These are phyloP conservation scores for Calocera viscosa DNA, from an alignment of 768 basidiomycete genomes.

Conservation along the genomic window DNA sequence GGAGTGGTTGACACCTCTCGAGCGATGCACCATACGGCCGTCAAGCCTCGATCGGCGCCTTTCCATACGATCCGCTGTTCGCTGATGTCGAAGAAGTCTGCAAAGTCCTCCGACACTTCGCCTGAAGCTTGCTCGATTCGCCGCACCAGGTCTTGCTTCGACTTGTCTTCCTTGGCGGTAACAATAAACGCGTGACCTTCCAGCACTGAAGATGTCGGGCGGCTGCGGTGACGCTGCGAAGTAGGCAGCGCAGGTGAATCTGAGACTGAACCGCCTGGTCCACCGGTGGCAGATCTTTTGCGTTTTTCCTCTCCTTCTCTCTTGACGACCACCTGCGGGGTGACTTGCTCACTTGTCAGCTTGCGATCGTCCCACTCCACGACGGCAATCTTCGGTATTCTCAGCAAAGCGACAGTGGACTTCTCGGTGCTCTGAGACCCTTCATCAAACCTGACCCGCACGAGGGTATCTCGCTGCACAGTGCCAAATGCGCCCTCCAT, in stretches of 20 bases:
- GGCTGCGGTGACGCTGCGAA: background rate
- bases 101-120: conserved; percentile 14
- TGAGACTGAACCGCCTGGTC: background rate
- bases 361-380: conserved; percentile 17
- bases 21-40: conserved; percentile 20
- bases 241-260: background rate
- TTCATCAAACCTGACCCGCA: background rate
- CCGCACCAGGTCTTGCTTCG: background rate
- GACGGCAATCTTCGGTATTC: background rate
- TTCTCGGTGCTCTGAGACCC: background rate
- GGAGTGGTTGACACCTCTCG: conserved; percentile 49
- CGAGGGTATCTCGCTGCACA: background rate
- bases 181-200: background rate
- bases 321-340: background rate
- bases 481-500: background rate
- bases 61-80: background rate
- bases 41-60: conserved; percentile 10
- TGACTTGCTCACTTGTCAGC: conserved; percentile 12
- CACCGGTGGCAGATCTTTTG: background rate
- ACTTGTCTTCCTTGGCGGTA: background rate
- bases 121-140: conserved; percentile 12
- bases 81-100: conserved; percentile 14
- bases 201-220: background rate
- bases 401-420: conserved; percentile 5
- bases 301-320: background rate